These are phyloP conservation scores for Lepidium didymum DNA, from an alignment of 345 rosid genomes.

Conservation along the genomic window DNA sequence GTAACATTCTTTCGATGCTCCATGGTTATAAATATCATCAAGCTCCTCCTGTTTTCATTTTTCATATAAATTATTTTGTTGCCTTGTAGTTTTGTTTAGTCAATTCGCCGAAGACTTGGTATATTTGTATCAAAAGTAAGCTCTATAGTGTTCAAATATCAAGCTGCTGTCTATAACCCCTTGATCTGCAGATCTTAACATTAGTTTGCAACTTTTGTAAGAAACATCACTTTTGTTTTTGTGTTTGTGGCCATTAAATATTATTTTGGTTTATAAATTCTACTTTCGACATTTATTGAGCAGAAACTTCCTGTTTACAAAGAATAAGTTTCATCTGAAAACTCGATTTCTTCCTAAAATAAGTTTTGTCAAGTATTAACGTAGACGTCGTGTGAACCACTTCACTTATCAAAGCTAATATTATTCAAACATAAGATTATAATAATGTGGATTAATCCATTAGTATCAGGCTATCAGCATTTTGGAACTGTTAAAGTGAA, in stretches of 20 bases:
- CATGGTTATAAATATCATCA: background rate
- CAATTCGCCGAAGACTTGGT: background rate
- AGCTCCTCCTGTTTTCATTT: background rate
- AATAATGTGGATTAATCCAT: background rate
- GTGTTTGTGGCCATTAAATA: background rate
- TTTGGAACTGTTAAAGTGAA: background rate
- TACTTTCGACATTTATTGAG: background rate
- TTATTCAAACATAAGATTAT: background rate
- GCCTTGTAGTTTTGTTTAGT: background rate
- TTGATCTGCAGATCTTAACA: slow-evolving; percentile 5
- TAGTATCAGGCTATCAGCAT: background rate
- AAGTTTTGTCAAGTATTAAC: background rate
- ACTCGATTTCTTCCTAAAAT: background rate
- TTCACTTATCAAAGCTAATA: background rate
- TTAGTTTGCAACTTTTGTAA: slow-evolving; percentile 5
- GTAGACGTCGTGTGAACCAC: background rate
- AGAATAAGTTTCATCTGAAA: background rate
- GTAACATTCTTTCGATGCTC: slow-evolving; percentile 13
- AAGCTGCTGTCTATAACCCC: background rate
- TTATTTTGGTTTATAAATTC: background rate
- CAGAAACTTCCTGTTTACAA: background rate
- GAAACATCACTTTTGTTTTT: background rate
- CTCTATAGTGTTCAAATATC: background rate
- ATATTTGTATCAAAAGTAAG: slow-evolving; percentile 10
- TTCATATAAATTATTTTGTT: background rate